Conservation (phyloP, 441 rosid species). For the Adansonia gregorii region DNA sequence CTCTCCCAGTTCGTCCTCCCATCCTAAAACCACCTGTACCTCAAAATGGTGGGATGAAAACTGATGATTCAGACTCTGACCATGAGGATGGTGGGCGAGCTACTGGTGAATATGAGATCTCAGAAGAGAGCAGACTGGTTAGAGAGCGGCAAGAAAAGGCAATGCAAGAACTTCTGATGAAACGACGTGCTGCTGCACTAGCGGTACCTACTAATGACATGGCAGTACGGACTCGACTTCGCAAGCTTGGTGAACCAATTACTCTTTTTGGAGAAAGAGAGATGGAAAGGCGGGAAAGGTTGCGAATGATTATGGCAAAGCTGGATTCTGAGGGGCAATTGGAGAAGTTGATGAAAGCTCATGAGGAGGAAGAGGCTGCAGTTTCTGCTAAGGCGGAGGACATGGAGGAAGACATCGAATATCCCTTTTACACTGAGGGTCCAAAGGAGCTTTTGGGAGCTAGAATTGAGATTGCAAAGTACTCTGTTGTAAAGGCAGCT, state of each 20-base stretch:
- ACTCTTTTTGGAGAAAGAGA: constrained; percentile 92
- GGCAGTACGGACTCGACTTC: constrained; percentile 85
- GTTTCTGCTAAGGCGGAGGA: constrained; percentile 49
- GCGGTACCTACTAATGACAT: constrained; percentile 95
- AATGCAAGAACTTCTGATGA: constrained; percentile 71
- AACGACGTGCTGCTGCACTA: constrained; percentile 83
- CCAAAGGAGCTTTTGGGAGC: constrained; percentile 67
- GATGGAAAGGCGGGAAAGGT: constrained; percentile 93
- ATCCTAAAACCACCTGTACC: constrained; percentile 52
- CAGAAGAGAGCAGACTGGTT: constrained; percentile 67
- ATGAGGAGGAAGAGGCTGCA: constrained; percentile 79
- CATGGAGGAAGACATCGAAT: constrained; percentile 63
- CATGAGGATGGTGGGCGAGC: constrained; percentile 41
- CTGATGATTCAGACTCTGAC: constrained; percentile 61
- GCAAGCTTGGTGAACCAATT: constrained; percentile 84
- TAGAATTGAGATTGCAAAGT: constrained; percentile 72
- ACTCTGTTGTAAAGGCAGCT: constrained; percentile 68
- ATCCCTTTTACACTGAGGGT: constrained; percentile 87
- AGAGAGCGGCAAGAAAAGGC: constrained; percentile 91
- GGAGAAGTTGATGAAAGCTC: constrained; percentile 81
- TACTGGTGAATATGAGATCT: constrained; percentile 49
- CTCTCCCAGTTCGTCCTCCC: constrained; percentile 53
- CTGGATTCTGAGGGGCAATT: constrained; percentile 78
- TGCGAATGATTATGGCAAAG: constrained; percentile 83
- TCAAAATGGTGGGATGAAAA: constrained; percentile 54